A percentile compares a stretch with the other conserved stretches of the same genome.
Conservation (phyloP, 768 basidiomycete genomes). For the Russula dissimulans region DNA sequence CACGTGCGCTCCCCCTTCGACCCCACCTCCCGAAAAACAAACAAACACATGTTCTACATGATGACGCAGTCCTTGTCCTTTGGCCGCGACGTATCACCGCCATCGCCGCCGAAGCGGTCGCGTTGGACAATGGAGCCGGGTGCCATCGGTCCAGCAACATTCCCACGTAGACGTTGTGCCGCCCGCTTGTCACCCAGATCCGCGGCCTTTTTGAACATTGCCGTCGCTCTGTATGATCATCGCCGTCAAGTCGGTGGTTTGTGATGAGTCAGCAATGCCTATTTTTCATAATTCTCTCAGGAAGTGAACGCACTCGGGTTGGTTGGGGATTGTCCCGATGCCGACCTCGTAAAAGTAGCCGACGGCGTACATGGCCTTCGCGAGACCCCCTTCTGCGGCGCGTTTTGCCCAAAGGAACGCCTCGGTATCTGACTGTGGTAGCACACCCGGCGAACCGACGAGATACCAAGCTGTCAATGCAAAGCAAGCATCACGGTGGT, state of each 20-base stretch:
- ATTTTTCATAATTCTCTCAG: neutral
- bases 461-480: conserved; percentile 99
- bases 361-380: conserved; percentile 95
- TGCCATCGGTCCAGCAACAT: conserved; percentile 43
- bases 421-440: conserved; percentile 97
- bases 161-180: conserved; percentile 64
- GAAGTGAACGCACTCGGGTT: conserved; percentile 46
- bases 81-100: conserved; percentile 34
- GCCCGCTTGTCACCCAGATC: conserved; percentile 94
- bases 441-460: conserved; percentile 93
- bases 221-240: conserved; percentile 43
- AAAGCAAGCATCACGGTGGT: conserved; percentile 94
- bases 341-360: conserved; percentile 98
- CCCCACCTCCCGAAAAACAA: neutral
- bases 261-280: neutral
- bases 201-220: conserved; percentile 85
- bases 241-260: neutral
- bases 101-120: conserved; percentile 34
- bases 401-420: conserved; percentile 96
- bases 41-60: conserved; percentile 42
- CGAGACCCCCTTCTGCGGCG: conserved; percentile 84
- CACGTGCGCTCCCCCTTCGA: neutral
- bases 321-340: conserved; percentile 64
- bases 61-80: conserved; percentile 82
- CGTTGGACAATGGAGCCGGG: conserved; percentile 55